These are phyloP conservation scores for Monsonia emarginata DNA, from an alignment of 441 rosid genomes.

Conservation along the genomic window DNA sequence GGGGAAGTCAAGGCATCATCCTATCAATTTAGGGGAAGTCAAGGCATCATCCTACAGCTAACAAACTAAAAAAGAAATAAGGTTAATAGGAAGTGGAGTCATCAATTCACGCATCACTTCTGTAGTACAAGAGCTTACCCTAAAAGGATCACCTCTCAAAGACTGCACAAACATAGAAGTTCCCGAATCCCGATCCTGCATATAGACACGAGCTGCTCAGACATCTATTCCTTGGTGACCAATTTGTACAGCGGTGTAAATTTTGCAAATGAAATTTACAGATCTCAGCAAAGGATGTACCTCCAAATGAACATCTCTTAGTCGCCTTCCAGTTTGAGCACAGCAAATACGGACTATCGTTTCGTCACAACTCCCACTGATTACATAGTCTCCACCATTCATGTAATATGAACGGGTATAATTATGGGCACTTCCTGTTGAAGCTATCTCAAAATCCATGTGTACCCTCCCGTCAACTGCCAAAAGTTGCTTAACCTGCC, in stretches of 20 bases:
- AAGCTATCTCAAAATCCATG: slow-evolving; percentile 35
- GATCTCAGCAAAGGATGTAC: slow-evolving; percentile 18
- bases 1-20: not conserved
- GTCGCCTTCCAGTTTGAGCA: slow-evolving; percentile 47
- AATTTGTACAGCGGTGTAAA: not conserved
- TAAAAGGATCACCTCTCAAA: slow-evolving; percentile 47
- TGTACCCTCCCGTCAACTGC: slow-evolving; percentile 46
- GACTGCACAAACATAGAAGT: slow-evolving; percentile 44
- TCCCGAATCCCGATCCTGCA: slow-evolving; percentile 37
- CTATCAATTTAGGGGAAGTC: not conserved
- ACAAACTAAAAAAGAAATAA: not conserved
- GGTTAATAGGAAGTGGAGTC: not conserved
- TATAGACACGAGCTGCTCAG: slow-evolving; percentile 4
- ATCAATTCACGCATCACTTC: not conserved
- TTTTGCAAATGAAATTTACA: not conserved
- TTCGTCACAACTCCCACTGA: slow-evolving; percentile 51
- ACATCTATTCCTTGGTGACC: slow-evolving; percentile 1
- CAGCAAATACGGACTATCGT: slow-evolving; percentile 39
- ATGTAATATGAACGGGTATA: slow-evolving; percentile 50
- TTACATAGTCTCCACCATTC: slow-evolving; percentile 48
- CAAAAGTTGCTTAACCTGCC: slow-evolving; percentile 43
- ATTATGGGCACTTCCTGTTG: slow-evolving; percentile 41
- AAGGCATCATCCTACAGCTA: not conserved
- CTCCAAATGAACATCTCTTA: slow-evolving; percentile 44
- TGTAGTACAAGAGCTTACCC: slow-evolving; percentile 27